Base-by-base conservation (phyloP, 108 stramenopile species). In the Asterionellopsis glacialis region DNA sequence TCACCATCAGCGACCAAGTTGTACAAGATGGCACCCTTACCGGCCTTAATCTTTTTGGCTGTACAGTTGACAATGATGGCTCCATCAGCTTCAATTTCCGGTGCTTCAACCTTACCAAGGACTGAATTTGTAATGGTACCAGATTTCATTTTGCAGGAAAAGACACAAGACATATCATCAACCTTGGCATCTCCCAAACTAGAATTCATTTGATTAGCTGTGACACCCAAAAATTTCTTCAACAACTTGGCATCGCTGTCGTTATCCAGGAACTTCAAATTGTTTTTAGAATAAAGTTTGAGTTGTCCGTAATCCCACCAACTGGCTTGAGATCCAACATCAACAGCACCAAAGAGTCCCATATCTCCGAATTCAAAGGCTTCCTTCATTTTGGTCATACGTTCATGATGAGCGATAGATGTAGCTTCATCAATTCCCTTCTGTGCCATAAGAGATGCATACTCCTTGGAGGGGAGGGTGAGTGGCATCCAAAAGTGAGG, bases 291-390 rank as follows among this genome's bases (percentile, higher is more conserved):
- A 63, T 97, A 98, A 21, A 98, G 82, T 69, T 94, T 89, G 45
- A 98, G 80, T 66, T 88, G 95, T 15, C 98, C 98, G 67, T 98
- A 98, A 75, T 98, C 98, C 98, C 96, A 97, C 97, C 97, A 98
- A 62, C 90, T 95, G 11, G 96, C 96, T 55, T 88, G 82, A 50
- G 73, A 87, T 38, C 98, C 98, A 38, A 98, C 96, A 73, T 98
- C 90, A 27, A 98, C 96, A 5, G 98, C 93, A 11, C 98, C 98
- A 80, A 98, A 96, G 44, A 98, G 69, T 45, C 94, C 96, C 66
- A 93, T 62, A 21, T 53, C 42, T 12, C 49, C 59, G 9, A 65
- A 64, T 11, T 79, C 63, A 64, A 97, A 94, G 15, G 56, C 18
- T 16, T 68, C 68, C 67, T 88, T 80, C 79, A 97, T 87, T 41